Percentiles rank a stretch among this genome's conserved stretches.
Evolutionary conservation across 345 rosid species (phyloP).

Genomic region (Kandelia obovata): DNA sequence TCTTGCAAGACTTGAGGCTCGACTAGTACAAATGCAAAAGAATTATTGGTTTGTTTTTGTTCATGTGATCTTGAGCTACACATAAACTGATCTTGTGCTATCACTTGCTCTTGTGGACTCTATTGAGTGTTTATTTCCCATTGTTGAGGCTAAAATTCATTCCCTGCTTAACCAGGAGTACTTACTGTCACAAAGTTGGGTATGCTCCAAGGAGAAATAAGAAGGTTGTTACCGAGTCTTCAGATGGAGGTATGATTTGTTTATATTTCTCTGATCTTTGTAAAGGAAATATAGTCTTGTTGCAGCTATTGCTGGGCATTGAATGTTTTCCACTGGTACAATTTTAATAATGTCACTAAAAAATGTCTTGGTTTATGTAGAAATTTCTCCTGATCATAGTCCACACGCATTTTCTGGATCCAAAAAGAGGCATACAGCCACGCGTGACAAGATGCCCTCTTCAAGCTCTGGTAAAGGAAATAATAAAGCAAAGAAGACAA

Average conservation of each 20-base stretch:
- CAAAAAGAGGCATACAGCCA: constrained; percentile 22
- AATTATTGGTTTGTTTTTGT: constrained; percentile 57
- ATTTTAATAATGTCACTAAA: constrained; percentile 13
- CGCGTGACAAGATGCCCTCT: constrained; percentile 23
- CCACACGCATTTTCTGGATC: constrained; percentile 23
- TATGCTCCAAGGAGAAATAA: constrained; percentile 58
- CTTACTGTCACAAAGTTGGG: constrained; percentile 74
- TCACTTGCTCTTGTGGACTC: not conserved
- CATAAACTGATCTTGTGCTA: not conserved
- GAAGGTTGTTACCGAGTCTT: constrained; percentile 31
- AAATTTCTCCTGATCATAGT: constrained; percentile 42
- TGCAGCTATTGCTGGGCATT: not conserved
- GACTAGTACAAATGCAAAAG: constrained; percentile 80
- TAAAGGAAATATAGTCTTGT: not conserved
- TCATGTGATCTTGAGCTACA: not conserved
- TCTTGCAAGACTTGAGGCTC: constrained; percentile 76
- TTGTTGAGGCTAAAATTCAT: not conserved
- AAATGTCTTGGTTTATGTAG: constrained; percentile 30
- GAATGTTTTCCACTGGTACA: not conserved
- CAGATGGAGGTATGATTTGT: constrained; percentile 39
- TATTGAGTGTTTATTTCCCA: not conserved
- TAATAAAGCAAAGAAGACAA: constrained; percentile 13
- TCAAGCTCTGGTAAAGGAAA: constrained; percentile 30
- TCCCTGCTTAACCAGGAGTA: constrained; percentile 39
- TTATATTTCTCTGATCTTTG: constrained; percentile 10